phyloP scores from a whole-genome alignment of 2,329 filamentous ascomycete genomes.

The Pestalotiopsis fici region DNA sequence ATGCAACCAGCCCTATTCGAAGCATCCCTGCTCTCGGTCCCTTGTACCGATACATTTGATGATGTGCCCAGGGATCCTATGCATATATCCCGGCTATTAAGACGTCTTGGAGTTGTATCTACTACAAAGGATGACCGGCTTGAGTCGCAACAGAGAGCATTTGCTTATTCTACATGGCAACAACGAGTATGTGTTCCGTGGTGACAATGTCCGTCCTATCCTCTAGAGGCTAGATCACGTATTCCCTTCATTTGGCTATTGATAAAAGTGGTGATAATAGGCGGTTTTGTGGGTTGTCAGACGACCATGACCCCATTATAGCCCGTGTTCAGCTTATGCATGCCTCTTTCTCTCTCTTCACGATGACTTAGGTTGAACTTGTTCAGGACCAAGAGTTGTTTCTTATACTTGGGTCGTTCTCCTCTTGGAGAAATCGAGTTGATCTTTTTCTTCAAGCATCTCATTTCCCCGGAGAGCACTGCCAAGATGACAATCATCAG shows the following conservation, averaged over 20 bases:
- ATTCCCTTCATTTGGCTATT: background rate
- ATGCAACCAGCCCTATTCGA: background rate
- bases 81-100: background rate
- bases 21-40: background rate
- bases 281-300: background rate
- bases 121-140: background rate
- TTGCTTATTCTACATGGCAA: background rate
- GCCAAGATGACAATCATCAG: background rate
- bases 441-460: background rate
- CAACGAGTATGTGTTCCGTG: background rate
- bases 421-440: background rate
- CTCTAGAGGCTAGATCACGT: background rate
- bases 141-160: background rate
- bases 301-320: background rate
- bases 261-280: background rate
- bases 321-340: background rate
- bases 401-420: background rate
- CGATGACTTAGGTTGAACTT: background rate
- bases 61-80: background rate
- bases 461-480: background rate
- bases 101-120: background rate
- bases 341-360: background rate
- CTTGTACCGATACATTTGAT: background rate
- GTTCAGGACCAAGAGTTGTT: background rate
- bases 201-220: background rate